A percentile compares a stretch with the other conserved stretches of the same genome.
These are phyloP conservation scores for Penicillium parvum DNA, from an alignment of 495 filamentous ascomycete genomes.

Conservation along the genomic window DNA sequence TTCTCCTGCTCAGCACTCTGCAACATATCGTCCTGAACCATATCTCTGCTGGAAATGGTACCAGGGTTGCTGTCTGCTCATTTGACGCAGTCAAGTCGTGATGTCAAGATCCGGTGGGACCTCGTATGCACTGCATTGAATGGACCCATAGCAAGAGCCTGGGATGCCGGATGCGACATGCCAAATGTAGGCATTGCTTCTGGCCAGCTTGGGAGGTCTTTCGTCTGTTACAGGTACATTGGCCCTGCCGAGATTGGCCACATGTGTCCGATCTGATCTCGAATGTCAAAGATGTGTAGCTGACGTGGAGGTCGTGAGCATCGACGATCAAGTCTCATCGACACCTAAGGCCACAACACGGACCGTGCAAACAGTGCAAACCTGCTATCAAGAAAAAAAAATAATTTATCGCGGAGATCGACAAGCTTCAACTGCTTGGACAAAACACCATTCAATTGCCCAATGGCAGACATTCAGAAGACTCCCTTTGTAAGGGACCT, in stretches of 20 bases:
- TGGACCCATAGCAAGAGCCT: not conserved
- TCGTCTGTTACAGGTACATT: too few species aligned
- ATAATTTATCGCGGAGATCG: slow-evolving; percentile 30
- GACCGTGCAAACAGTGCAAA: slow-evolving; percentile 36
- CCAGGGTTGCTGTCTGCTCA: slow-evolving; percentile 2
- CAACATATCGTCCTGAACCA: slow-evolving; percentile 1
- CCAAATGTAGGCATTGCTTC: too few species aligned
- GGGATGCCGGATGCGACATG: slow-evolving; percentile 8
- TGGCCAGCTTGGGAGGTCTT: too few species aligned
- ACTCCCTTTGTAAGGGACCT: slow-evolving; percentile 72
- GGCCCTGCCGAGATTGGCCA: too few species aligned
- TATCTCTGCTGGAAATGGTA: not conserved
- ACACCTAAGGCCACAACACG: slow-evolving; percentile 16
- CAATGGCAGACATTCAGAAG: slow-evolving; percentile 51
- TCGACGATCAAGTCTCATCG: not conserved
- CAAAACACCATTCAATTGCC: slow-evolving; percentile 9
- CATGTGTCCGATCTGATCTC: too few species aligned
- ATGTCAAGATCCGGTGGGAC: slow-evolving; percentile 21
- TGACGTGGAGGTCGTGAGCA: not conserved
- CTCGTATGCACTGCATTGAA: slow-evolving; percentile 1
- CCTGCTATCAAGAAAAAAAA: slow-evolving; percentile 31
- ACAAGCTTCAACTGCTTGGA: slow-evolving; percentile 10
- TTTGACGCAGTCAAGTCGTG: slow-evolving; percentile 15
- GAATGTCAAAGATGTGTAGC: too few species aligned
- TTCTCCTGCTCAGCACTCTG: not conserved